These are phyloP conservation scores for Suillus placidus DNA, from an alignment of 768 basidiomycete genomes.

Conservation along the genomic window DNA sequence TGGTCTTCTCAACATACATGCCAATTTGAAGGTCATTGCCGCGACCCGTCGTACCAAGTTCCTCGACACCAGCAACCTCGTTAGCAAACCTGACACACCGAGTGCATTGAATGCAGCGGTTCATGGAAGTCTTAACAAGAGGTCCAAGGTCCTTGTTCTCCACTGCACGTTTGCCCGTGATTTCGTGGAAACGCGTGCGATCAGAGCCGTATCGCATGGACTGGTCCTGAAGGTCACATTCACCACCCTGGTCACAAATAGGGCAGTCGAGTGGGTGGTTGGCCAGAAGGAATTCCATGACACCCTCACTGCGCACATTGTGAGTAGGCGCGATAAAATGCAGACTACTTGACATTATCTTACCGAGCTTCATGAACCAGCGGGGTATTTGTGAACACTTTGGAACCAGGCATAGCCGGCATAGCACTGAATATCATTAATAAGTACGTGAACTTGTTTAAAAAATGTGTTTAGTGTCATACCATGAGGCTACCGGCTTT, in stretches of 20 bases:
- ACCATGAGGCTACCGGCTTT: constrained; percentile 95
- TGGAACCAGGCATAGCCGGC: constrained; percentile 94
- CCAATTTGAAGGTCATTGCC: constrained; percentile 99
- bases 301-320: constrained; percentile 71
- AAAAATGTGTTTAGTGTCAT: constrained; percentile 21
- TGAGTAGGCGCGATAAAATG: constrained; percentile 14
- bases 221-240: constrained; percentile 98
- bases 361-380: constrained; percentile 87
- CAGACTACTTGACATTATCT: constrained; percentile 10
- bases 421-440: constrained; percentile 65
- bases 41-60: constrained; percentile 93
- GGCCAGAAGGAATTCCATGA: constrained; percentile 97
- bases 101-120: constrained; percentile 98
- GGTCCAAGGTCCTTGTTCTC: constrained; percentile 99
- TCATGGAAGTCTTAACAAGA: constrained; percentile 98
- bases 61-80: constrained; percentile 98
- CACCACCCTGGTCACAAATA: constrained; percentile 98
- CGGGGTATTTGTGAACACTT: constrained; percentile 92
- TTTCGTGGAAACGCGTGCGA: constrained; percentile 97
- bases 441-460: background rate
- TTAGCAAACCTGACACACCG: constrained; percentile 99
- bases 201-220: constrained; percentile 99
- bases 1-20: constrained; percentile 96
- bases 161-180: constrained; percentile 95
- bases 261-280: constrained; percentile 99